Base-by-base conservation (phyloP, 2,329 filamentous ascomycete species). In the Dactylonectria macrodidyma region DNA sequence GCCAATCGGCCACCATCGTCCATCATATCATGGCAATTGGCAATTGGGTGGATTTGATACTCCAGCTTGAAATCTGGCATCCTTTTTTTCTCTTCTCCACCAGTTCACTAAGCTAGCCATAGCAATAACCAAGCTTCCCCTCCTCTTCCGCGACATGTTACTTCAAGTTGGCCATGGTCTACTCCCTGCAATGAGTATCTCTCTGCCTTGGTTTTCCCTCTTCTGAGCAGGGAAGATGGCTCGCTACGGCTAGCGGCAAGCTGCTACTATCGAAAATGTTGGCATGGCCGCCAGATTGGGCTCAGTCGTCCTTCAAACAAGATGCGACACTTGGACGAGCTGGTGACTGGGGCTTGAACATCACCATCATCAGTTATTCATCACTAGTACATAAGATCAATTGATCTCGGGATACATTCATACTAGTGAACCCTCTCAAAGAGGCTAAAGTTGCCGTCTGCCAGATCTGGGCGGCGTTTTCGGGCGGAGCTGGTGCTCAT, bases 71-170 rank as follows among this genome's bases (percentile, higher is more conserved):
- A 44, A 51, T 51, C 41, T 12, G 19, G 22, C 46, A 14, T 36
- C 34, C 26, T 34, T 22, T 30, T 30, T 38, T 60, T 38, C 50
- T 16, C n/a, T 56, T 50, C 14, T 65, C 48, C 54, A 47, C 58
- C 26, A 30, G 36, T 41, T 62, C 30, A 19, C 51, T 33, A 8
- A 54, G 5, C 22, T 11, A n/a, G 36, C n/a, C 24, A 44, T 50
- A 36, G 34, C 30, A 44, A 26, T n/a, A 16, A 22, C 1, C 16
- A 9, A 34, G 9, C 5, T 2, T 33, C 3, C 14, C n/a, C 50
- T 12, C 30, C 12, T 52, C 30, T 26, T 12, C 34, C 34, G n/a
- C 7, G 30, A 38, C 14, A 11, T 36, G 14, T 30, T 30, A 30
- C 7, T 7, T 5, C 9, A 22, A 22, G 30, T 19, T 36, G n/a